phyloP scores from a whole-genome alignment of 495 filamentous ascomycete genomes.

The Hyaloscypha finlandica region DNA sequence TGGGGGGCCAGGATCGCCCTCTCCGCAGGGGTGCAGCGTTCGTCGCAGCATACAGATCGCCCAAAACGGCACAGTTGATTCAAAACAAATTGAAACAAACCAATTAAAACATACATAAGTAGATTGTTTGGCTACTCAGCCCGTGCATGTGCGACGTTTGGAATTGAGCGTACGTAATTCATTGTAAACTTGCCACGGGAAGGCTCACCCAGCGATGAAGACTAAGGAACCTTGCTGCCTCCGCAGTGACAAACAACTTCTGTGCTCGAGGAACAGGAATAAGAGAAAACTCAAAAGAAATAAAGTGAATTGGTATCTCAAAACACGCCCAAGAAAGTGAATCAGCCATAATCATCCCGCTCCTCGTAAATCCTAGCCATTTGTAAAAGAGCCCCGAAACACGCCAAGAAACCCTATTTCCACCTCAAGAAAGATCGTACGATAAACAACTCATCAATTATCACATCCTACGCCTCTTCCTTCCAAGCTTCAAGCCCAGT shows the following conservation, averaged over 20 bases:
- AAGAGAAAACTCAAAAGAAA: neutral
- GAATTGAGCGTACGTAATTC: neutral
- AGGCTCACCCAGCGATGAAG: too few relatives aligned
- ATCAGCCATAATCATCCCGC: neutral
- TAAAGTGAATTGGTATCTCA: neutral
- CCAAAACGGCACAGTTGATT: neutral
- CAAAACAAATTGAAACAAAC: neutral
- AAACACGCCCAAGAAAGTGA: neutral
- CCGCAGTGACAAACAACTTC: too few relatives aligned
- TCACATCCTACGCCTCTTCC: neutral
- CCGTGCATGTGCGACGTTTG: neutral
- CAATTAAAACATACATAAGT: neutral
- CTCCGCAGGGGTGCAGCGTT: neutral
- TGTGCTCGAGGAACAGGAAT: too few relatives aligned
- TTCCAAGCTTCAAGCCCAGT: neutral
- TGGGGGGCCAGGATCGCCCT: neutral
- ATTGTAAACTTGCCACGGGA: neutral
- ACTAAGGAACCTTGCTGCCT: too few relatives aligned
- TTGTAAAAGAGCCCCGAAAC: neutral
- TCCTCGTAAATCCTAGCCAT: neutral
- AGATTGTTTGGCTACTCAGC: neutral
- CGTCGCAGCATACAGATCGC: neutral
- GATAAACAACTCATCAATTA: too few relatives aligned
- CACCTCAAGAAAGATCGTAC: neutral
- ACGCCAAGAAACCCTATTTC: neutral